These are phyloP conservation scores for Epichloe typhina DNA, from an alignment of 2,329 filamentous ascomycete genomes.

Conservation along the genomic window DNA sequence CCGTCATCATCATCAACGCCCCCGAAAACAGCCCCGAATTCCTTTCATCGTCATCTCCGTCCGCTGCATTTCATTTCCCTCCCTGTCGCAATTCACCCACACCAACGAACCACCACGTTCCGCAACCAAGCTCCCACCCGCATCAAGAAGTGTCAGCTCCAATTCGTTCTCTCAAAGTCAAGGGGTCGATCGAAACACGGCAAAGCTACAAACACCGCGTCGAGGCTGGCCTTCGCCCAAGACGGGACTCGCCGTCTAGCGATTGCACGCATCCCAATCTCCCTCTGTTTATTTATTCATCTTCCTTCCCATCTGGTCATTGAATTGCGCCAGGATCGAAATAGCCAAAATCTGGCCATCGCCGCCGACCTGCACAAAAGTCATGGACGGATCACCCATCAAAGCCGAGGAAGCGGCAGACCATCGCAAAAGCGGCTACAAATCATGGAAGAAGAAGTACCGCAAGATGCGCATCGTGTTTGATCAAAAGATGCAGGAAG, in stretches of 20 bases:
- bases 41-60: not conserved
- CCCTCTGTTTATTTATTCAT: not conserved
- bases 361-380: not conserved
- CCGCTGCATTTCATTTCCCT: not conserved
- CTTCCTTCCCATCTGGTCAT: not conserved
- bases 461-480: slow-evolving; percentile 76
- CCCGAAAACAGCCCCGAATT: not conserved
- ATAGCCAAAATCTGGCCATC: not conserved
- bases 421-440: slow-evolving; percentile 38
- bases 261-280: not conserved
- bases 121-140: not conserved
- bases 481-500: slow-evolving; percentile 64
- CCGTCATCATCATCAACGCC: not conserved
- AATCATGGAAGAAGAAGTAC: slow-evolving; percentile 85
- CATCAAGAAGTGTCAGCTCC: not conserved
- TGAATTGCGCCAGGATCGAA: not conserved
- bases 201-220: not conserved
- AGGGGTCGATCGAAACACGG: not conserved
- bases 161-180: not conserved
- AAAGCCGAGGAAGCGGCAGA: slow-evolving; percentile 34
- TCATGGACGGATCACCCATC: slow-evolving; percentile 23
- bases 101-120: not conserved
- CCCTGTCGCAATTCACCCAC: not conserved
- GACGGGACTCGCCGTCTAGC: not conserved
- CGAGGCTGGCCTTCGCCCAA: not conserved